Base-by-base conservation (phyloP, 2,329 filamentous ascomycete species). In the Fusarium setosum region DNA sequence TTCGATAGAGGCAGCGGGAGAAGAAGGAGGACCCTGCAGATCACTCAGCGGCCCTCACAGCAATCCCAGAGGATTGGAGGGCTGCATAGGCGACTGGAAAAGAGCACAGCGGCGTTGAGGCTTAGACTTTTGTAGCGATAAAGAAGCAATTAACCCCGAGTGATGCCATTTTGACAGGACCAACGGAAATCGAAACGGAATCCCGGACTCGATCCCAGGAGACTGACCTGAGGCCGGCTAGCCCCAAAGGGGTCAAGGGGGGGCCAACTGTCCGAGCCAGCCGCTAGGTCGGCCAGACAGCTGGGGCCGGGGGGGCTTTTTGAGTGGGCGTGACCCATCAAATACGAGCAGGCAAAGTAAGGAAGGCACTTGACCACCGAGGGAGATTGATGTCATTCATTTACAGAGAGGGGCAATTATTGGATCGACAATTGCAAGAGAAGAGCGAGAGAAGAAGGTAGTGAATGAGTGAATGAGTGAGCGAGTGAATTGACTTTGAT, bases 301-400 rank as follows among this genome's bases (percentile, higher is more conserved):
- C 45, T 20, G 41, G 29, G 42, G 18, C 34, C 24, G 26, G 18
- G 37, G n/a, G 9, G 35, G 17, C 35, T n/a, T n/a, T n/a, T n/a
- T 7, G 17, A 23, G 37, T 42, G 40, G 20, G 44, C 64, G 20
- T 51, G 56, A 60, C 63, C 63, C 41, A 34, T 40, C 52, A 54
- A 63, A 67, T 67, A 67, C 63, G 49, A 52, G 35, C 29, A 18
- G 26, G 26, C 4, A 2, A 8, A 9, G 26, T n/a, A n/a, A n/a
- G n/a, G n/a, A n/a, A 21, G 23, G 17, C 29, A 47, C 18, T 47
- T 32, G 29, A 47, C 18, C 42, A 45, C 11, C 9, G 55, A 64
- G 37, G 23, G 47, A 65, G 23, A 65, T 65, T 67, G 64, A 68
- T 65, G 64, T 67, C 64, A 67, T 67, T 58, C 44, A 61, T 18